These are phyloP conservation scores for sunflower (Helianthus annuus) DNA, from an alignment of 129 eudicot species.

Conservation along the genomic window DNA sequence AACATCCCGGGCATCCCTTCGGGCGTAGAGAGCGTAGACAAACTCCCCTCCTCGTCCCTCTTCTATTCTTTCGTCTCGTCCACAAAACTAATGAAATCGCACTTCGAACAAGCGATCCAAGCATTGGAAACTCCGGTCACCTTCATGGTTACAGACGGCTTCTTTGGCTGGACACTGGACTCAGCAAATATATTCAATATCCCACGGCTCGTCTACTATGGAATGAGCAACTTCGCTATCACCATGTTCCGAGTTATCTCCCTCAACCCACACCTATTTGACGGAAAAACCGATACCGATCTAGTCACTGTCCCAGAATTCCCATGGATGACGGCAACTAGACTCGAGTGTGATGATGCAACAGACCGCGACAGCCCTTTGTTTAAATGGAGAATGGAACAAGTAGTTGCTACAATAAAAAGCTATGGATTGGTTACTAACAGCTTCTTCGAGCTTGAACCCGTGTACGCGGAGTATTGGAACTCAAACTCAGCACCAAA, in stretches of 20 bases:
- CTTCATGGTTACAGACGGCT: slow-evolving; percentile 52
- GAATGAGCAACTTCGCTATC: slow-evolving; percentile 41
- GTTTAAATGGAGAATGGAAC: slow-evolving; percentile 26
- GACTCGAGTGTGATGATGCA: slow-evolving; percentile 29
- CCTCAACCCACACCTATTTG: not conserved
- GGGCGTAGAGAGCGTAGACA: slow-evolving; percentile 34
- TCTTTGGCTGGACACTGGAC: slow-evolving; percentile 56
- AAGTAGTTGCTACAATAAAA: slow-evolving; percentile 6
- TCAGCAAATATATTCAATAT: slow-evolving; percentile 48
- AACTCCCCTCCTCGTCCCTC: slow-evolving; percentile 27
- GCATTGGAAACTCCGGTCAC: slow-evolving; percentile 19
- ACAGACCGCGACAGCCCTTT: slow-evolving; percentile 28
- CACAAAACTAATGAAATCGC: slow-evolving; percentile 39
- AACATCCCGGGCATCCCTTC: slow-evolving; percentile 32
- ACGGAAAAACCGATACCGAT: slow-evolving; percentile 35
- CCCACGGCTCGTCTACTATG: slow-evolving; percentile 24
- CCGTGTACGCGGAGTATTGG: slow-evolving; percentile 19
- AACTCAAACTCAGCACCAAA: slow-evolving; percentile 24
- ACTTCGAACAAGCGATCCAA: slow-evolving; percentile 41
- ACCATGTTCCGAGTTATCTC: slow-evolving; percentile 3
- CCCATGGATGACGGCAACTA: slow-evolving; percentile 43
- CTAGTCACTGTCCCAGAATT: slow-evolving; percentile 25
- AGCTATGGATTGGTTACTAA: slow-evolving; percentile 50
- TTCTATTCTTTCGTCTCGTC: slow-evolving; percentile 12
- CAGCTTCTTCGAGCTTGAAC: slow-evolving; percentile 52